phyloP scores from a whole-genome alignment of 148 eudicot species.

The Silene uniflora region DNA sequence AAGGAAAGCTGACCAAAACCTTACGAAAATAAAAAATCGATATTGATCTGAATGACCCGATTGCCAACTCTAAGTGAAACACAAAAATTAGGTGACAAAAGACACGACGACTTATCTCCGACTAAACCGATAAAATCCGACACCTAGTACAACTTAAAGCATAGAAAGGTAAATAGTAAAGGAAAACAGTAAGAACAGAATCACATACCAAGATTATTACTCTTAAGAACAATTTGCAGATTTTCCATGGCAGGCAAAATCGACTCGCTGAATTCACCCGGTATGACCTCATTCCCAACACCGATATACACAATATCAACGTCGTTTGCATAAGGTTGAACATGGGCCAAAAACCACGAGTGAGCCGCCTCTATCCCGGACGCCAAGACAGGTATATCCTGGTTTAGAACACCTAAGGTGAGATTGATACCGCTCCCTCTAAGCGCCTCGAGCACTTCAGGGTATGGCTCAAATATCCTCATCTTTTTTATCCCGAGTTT shows the following conservation, averaged over 20 bases:
- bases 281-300: slow-evolving; percentile 62
- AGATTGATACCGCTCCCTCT: slow-evolving; percentile 38
- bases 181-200: background rate
- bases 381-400: slow-evolving; percentile 32
- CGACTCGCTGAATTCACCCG: slow-evolving; percentile 29
- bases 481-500: slow-evolving; percentile 23
- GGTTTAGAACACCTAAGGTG: slow-evolving; percentile 39
- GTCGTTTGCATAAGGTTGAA: slow-evolving; percentile 31
- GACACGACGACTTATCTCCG: too few species aligned
- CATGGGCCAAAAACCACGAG: slow-evolving; percentile 36
- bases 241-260: slow-evolving; percentile 50
- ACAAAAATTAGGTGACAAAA: too few species aligned
- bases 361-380: slow-evolving; percentile 30
- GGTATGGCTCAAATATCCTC: slow-evolving; percentile 51
- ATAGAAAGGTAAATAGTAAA: background rate
- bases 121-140: too few species aligned
- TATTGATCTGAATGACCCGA: too few species aligned
- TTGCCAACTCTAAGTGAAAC: too few species aligned
- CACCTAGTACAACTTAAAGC: too few species aligned
- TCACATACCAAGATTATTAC: slow-evolving; percentile 25
- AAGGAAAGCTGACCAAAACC: too few species aligned
- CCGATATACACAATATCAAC: slow-evolving; percentile 35
- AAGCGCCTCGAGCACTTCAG: slow-evolving; percentile 45
- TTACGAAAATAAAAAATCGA: too few species aligned
- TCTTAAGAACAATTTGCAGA: slow-evolving; percentile 31